A percentile compares a stretch with the other conserved stretches of the same genome.
Conservation (phyloP, 768 basidiomycete species). For the Pisolithus marmoratus region DNA sequence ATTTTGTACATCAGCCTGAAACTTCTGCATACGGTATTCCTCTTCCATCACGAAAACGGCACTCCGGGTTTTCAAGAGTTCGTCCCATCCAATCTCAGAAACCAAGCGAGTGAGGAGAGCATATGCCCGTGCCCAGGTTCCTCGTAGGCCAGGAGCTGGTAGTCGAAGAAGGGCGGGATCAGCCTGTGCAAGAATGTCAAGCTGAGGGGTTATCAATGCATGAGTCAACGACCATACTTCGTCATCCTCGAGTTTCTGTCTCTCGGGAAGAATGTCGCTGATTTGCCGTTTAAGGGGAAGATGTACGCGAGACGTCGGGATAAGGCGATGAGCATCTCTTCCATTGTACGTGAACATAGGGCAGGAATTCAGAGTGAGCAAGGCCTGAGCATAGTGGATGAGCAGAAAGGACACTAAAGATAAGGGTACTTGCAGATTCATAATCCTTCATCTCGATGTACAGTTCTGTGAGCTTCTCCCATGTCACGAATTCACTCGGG, state of each 20-base stretch:
- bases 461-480: conserved; percentile 95
- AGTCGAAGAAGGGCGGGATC: conserved; percentile 92
- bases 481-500: conserved; percentile 97
- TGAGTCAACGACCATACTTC: conserved; percentile 42
- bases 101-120: conserved; percentile 86
- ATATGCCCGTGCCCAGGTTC: conserved; percentile 96
- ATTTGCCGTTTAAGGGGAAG: conserved; percentile 84
- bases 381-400: conserved; percentile 38
- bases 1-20: conserved; percentile 59
- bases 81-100: conserved; percentile 97
- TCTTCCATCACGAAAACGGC: conserved; percentile 99
- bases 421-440: conserved; percentile 45
- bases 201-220: not conserved
- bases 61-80: conserved; percentile 91
- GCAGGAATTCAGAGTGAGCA: conserved; percentile 96
- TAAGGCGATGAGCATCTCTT: conserved; percentile 82
- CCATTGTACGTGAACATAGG: conserved; percentile 99
- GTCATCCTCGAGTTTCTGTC: conserved; percentile 77
- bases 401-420: not conserved
- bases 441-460: conserved; percentile 89
- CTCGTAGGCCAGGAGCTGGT: conserved; percentile 89
- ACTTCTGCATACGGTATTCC: conserved; percentile 97
- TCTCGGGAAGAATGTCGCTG: conserved; percentile 84
- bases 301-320: conserved; percentile 75
- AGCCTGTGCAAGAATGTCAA: conserved; percentile 43